Base-by-base conservation (phyloP, 441 rosid genomes). In the Populus hybrid region DNA sequence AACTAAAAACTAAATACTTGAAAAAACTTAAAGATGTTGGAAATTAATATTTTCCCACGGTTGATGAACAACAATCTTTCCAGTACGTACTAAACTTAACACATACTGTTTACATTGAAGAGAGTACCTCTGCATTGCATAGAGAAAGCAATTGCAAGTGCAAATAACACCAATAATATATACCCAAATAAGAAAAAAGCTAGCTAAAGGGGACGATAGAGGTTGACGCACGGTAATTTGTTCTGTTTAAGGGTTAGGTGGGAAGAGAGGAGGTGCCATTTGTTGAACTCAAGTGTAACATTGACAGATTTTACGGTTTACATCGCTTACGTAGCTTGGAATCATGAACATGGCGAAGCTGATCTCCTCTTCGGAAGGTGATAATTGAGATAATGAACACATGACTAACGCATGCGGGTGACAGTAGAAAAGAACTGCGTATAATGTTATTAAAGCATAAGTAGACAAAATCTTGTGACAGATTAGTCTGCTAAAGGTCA, bases 401-500 rank as follows among this genome's bases (percentile, higher is more conserved):
- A 50, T 50, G 57, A 50, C 20, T 50, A 6, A 14, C 57, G 57
- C 57, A 1, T 16, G 57, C 7, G 18, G 46, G 20, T 50, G 57
- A 35, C 6, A 35, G 8, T 35, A 35, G 6, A 35, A 35, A 35
- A 35, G 8, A 35, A 35, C 8, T 7, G 10, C n/a, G 24, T 7
- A 1, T 53, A 21, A 50, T 67, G 50, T 69, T 30, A 32, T 53
- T 35, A 36, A 35, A 23, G 72, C 10, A 30, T 1, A 76, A 34
- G 30, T 10, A 3, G 73, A 69, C 68, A 69, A 57, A 76, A 12
- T 11, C 18, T 12, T 53, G 5, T 18, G 50, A 65, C n/a, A 66
- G 50, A 66, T 50, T 30, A 79, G 75, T 50, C 6, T 16, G 75
- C 42, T 34, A 64, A 50, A 70, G 21, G 67, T 21, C 82, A 70